Base-by-base conservation (phyloP, 768 basidiomycete species). In the Auriculariales sp. region DNA sequence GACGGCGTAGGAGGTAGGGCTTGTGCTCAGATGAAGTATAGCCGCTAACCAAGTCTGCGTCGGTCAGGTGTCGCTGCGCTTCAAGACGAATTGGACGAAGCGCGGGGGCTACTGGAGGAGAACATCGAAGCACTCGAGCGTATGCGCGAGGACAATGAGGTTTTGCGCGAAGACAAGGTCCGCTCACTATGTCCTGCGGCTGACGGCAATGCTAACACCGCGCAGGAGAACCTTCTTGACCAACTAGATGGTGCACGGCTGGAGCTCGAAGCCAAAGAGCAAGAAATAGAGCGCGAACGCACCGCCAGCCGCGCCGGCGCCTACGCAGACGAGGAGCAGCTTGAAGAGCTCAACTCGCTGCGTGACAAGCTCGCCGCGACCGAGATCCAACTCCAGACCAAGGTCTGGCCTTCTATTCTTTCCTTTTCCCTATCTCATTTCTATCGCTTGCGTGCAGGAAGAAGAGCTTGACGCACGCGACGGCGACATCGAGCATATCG, bases 401-500 rank as follows among this genome's bases (percentile, higher is more conserved):
- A 78, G n/a, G n/a, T n/a, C n/a, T n/a, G n/a, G n/a, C n/a, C n/a
- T n/a, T n/a, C n/a, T n/a, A n/a, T n/a, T n/a, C n/a, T n/a, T n/a
- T n/a, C n/a, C n/a, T n/a, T n/a, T n/a, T 28, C n/a, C n/a, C n/a
- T n/a, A n/a, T n/a, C n/a, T n/a, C n/a, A n/a, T n/a, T n/a, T n/a
- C n/a, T n/a, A n/a, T n/a, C n/a, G n/a, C n/a, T n/a, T n/a, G n/a
- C n/a, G n/a, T n/a, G n/a, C n/a, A n/a, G 63, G 86, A 93, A 57
- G 85, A 92, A 53, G 92, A 94, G 28, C 63, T 91, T 19, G 88
- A 91, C 48, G 68, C 80, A 61, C 83, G 94, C 39, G 72, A 90
- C 3, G 67, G 66, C 4, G 83, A 90, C 58, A 83, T 88, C 59
- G 73, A 75, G 17, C 72, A 74, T 2, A 81, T 90, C 5, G 86